phyloP scores from a whole-genome alignment of 2,329 filamentous ascomycete species.

The Zasmidium angulare region DNA sequence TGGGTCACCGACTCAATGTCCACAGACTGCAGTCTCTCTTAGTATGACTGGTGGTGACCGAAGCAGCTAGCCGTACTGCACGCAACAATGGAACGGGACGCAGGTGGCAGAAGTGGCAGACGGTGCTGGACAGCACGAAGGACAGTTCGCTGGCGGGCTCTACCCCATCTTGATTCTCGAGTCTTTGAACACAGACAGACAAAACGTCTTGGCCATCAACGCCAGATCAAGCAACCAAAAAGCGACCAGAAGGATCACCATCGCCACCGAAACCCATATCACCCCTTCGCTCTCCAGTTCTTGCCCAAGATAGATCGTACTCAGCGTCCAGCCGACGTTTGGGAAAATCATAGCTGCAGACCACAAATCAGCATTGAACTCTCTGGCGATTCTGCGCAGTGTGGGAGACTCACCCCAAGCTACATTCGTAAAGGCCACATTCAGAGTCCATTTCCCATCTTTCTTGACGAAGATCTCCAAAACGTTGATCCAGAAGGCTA shows the following conservation, averaged over 20 bases:
- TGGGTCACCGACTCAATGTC: no score
- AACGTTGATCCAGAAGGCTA: constrained; percentile 21
- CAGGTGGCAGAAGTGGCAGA: no score
- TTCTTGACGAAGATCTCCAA: constrained; percentile 9
- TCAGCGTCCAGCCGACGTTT: constrained; percentile 63
- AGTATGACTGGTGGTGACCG: no score
- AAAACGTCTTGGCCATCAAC: constrained; percentile 53
- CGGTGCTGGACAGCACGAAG: no score
- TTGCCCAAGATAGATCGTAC: constrained; percentile 57
- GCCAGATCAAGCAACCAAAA: constrained; percentile 55
- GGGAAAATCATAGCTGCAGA: constrained; percentile 60
- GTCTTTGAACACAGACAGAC: constrained; percentile 31
- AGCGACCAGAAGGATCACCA: constrained; percentile 57
- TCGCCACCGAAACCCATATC: constrained; percentile 54
- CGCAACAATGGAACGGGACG: no score
- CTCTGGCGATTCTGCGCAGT: neutral
- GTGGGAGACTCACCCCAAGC: constrained; percentile 14
- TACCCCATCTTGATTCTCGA: constrained; percentile 20
- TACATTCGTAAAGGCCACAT: constrained; percentile 17
- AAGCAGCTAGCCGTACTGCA: no score
- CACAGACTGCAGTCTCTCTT: no score
- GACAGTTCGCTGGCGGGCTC: no score
- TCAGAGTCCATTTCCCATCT: constrained; percentile 16
- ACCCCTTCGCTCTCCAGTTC: constrained; percentile 53
- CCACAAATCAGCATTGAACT: constrained; percentile 45